Evolutionary conservation across 768 basidiomycete genomes (phyloP).

Genomic region (Auricularia cornea): DNA sequence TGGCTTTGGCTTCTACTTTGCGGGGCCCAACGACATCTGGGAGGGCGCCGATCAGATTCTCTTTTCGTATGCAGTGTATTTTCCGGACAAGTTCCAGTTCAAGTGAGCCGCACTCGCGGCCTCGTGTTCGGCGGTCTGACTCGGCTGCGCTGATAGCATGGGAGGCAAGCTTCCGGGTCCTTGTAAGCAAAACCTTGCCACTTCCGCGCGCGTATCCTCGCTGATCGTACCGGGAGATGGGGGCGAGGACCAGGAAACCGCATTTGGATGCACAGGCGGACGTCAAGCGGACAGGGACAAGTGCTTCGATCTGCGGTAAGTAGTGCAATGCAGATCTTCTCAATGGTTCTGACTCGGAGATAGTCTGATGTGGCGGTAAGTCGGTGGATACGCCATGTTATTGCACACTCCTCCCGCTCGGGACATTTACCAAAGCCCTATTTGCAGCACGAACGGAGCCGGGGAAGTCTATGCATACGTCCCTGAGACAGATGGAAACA

Average conservation of each 20-base stretch:
- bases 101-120: too few relatives aligned
- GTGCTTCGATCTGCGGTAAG: constrained; percentile 52
- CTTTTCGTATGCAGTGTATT: constrained; percentile 53
- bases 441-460: constrained; percentile 40
- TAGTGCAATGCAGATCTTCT: not conserved
- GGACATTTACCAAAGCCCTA: too few relatives aligned
- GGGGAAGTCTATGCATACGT: constrained; percentile 71
- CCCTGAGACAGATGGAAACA: constrained; percentile 27
- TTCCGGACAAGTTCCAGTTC: constrained; percentile 53
- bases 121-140: too few relatives aligned
- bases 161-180: constrained; percentile 73
- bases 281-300: constrained; percentile 42
- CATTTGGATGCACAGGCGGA: constrained; percentile 57
- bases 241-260: constrained; percentile 39
- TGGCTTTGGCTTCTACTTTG: constrained; percentile 66
- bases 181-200: constrained; percentile 34
- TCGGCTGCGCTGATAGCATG: constrained; percentile 16
- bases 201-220: not conserved
- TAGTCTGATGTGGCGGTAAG: constrained; percentile 61
- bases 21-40: constrained; percentile 44
- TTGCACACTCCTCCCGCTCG: constrained; percentile 15
- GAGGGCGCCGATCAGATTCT: constrained; percentile 48
- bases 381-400: not conserved
- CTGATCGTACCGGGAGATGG: constrained; percentile 20
- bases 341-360: too few relatives aligned